Evolutionary conservation across 139 green algal genomes (phyloP), one percentile per base, ranked within the genome.

Genomic region (Picochlorum sp.): DNA sequence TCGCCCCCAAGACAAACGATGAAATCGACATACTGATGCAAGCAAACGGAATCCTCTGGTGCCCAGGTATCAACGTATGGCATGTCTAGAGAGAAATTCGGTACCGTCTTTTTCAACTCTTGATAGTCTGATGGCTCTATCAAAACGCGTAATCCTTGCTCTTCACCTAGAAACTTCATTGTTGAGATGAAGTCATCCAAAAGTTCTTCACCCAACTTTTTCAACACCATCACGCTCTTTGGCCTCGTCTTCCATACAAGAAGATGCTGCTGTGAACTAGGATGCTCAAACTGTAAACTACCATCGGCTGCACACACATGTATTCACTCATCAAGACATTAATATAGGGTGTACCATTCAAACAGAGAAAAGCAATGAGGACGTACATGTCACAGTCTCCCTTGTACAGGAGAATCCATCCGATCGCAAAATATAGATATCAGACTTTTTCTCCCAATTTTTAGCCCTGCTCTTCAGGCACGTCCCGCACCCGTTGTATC

Each of bases 1-100:
- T 99, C 94, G 0, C 94, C 94, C 11, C 94, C 94, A 52, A 99
- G 73, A 70, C 92, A 97, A 20, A 95, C 83, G 23, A 98, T 79
- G 71, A 99, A 97, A 79, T 99, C 94, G 4, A 98, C 81, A 61
- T 76, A 77, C 23, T 84, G 67, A 18, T 84, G 74, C 37, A 95
- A 67, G 65, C 49, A 9, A 13, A 49, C 1, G 6, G n/a, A 55
- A 44, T 70, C 63, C 14, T 49, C 24, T 20, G 16, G n/a, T 77
- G 85, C 30, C 26, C 70, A 92, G 7, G 81, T 91, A 66, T 80
- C 77, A 16, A 85, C 57, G 18, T 70, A 71, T 2, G 38, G 23
- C 14, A 69, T 1, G 45, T 52, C 20, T 28, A 16, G 1, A 20
- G 18, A 13, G 26, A 62, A 23, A 62, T 21, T 20, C 31, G 16